These are phyloP conservation scores for Scedosporium dehoogii DNA, from an alignment of 2,329 filamentous ascomycete genomes.

Conservation along the genomic window DNA sequence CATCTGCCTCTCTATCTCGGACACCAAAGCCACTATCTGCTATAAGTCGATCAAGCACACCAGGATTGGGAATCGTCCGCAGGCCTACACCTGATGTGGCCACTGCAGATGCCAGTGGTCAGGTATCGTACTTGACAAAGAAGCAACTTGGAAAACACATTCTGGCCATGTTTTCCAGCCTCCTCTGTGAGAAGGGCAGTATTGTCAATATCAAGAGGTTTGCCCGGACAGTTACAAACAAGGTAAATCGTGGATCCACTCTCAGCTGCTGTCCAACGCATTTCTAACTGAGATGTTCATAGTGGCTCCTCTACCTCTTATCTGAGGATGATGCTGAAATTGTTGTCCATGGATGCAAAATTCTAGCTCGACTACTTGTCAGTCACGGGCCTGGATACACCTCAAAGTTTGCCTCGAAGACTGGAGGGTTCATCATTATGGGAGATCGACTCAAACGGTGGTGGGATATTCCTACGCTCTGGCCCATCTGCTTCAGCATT, in stretches of 20 bases:
- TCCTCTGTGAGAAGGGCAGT: constrained; percentile 67
- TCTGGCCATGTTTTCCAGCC: constrained; percentile 64
- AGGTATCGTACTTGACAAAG: constrained; percentile 41
- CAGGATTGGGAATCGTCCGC: constrained; percentile 16
- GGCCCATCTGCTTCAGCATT: constrained; percentile 82
- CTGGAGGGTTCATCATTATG: constrained; percentile 81
- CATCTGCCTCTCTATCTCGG: constrained; percentile 35
- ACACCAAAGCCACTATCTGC: constrained; percentile 37
- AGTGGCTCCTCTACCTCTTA: constrained; percentile 88
- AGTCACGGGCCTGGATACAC: constrained; percentile 73
- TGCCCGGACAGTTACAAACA: constrained; percentile 88
- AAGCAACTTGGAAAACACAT: constrained; percentile 65
- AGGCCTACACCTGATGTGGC: constrained; percentile 9
- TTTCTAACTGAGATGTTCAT: constrained; percentile 16
- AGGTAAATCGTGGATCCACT: constrained; percentile 40
- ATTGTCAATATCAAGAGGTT: constrained; percentile 70
- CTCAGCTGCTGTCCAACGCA: not conserved
- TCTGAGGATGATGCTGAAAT: constrained; percentile 79
- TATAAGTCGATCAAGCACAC: constrained; percentile 29
- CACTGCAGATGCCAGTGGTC: constrained; percentile 17
- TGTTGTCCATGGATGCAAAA: constrained; percentile 69
- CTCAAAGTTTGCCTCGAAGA: constrained; percentile 73
- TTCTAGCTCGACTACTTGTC: constrained; percentile 75
- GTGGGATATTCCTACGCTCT: constrained; percentile 79
- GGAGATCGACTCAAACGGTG: constrained; percentile 71